These are phyloP conservation scores for Claviceps sorghi DNA, from an alignment of 2,329 filamentous ascomycete species.

Conservation along the genomic window DNA sequence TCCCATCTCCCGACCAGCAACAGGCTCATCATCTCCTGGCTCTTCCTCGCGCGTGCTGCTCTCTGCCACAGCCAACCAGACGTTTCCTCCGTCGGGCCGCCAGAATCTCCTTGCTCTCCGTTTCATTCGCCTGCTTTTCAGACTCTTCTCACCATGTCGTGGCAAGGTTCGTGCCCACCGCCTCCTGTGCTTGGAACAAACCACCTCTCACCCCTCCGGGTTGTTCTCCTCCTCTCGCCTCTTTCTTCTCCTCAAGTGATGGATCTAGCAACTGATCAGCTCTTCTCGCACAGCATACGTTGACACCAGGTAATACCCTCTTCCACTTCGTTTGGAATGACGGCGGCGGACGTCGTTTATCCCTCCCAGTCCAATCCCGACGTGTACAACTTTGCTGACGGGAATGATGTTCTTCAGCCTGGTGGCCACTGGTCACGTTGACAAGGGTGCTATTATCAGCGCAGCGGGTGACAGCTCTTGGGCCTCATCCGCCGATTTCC, in stretches of 20 bases:
- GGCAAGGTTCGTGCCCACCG: conserved; percentile 46
- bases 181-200: conserved; percentile 2
- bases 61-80: neutral
- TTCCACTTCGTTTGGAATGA: neutral
- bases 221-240: conserved; percentile 10
- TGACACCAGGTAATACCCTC: conserved; percentile 31
- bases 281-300: conserved; percentile 29
- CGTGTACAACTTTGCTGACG: conserved; percentile 8
- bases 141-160: conserved; percentile 43
- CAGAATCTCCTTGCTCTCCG: conserved; percentile 1
- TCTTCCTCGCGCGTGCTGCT: neutral
- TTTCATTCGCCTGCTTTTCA: conserved; percentile 1
- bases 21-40: neutral
- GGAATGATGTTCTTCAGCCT: conserved; percentile 40
- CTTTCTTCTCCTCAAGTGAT: neutral
- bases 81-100: conserved; percentile 2
- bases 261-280: conserved; percentile 7
- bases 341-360: neutral
- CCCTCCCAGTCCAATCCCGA: conserved; percentile 1
- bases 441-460: conserved; percentile 77
- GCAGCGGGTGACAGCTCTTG: conserved; percentile 65
- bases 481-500: conserved; percentile 57
- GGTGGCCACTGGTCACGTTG: conserved; percentile 61
- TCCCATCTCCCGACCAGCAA: neutral
- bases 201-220: neutral